phyloP scores from a whole-genome alignment of 352 stramenopile genomes.

The Pythium aristosporum region DNA sequence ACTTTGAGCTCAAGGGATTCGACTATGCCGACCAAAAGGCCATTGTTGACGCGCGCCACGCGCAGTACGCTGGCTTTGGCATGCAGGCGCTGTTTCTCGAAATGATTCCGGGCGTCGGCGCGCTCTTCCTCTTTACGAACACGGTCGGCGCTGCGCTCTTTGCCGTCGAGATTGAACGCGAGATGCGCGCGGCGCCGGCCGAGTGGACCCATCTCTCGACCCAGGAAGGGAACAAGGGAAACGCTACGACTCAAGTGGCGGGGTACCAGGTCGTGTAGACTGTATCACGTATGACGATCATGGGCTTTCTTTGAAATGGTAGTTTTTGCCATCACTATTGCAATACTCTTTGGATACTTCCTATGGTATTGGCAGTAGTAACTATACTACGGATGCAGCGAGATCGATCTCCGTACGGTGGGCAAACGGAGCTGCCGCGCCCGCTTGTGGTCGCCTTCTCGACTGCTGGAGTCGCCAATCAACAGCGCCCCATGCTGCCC shows the following conservation, averaged over 20 bases:
- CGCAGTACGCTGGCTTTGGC: constrained; percentile 66
- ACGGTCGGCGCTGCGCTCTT: constrained; percentile 65
- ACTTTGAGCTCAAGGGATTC: constrained; percentile 71
- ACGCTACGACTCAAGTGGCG: neutral
- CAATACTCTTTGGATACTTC: too few species aligned
- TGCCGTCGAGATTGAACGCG: constrained; percentile 59
- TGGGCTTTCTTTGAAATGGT: too few species aligned
- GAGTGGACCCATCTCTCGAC: constrained; percentile 4
- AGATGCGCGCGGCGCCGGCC: constrained; percentile 21
- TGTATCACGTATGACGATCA: too few species aligned
- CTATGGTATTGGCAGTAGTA: too few species aligned
- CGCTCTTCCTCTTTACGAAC: constrained; percentile 75
- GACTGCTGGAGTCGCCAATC: too few species aligned
- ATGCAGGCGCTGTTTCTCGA: constrained; percentile 73
- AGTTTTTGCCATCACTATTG: neutral
- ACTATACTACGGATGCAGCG: too few species aligned
- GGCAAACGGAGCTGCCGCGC: too few species aligned
- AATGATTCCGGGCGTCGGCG: constrained; percentile 65
- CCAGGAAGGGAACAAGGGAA: neutral
- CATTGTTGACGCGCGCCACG: constrained; percentile 45
- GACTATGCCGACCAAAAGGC: constrained; percentile 55
- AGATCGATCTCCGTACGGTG: too few species aligned
- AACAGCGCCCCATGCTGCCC: too few species aligned
- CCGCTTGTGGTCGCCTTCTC: too few species aligned
- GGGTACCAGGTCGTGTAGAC: constrained; percentile 14